Conservation (phyloP, 2,329 filamentous ascomycete species). For the Colletotrichum chrysophilum region DNA sequence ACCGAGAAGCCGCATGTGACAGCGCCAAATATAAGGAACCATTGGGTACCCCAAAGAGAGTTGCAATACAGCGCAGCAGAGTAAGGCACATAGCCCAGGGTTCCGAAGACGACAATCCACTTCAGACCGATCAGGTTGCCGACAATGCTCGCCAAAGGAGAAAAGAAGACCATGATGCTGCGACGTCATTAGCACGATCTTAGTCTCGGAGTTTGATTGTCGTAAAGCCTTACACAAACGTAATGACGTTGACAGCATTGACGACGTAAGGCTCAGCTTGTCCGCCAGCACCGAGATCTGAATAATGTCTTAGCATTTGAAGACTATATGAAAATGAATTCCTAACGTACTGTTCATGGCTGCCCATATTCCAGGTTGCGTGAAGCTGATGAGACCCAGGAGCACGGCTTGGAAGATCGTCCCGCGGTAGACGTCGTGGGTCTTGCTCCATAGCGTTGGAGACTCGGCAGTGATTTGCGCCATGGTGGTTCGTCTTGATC, state of each 20-base stretch:
- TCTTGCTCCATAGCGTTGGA: not conserved
- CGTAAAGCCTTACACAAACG: not conserved
- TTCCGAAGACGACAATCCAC: slow-evolving; percentile 10
- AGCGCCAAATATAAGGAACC: slow-evolving; percentile 8
- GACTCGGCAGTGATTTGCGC: not conserved
- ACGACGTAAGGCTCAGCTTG: slow-evolving; percentile 12
- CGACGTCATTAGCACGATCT: rapidly evolving
- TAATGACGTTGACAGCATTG: slow-evolving; percentile 1
- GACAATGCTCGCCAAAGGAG: not conserved
- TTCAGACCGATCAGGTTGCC: slow-evolving; percentile 9
- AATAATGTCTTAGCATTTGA: not conserved
- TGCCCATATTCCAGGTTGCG: slow-evolving; percentile 48
- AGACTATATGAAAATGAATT: not conserved
- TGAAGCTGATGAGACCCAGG: slow-evolving; percentile 48
- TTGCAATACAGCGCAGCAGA: slow-evolving; percentile 12
- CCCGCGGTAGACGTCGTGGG: slow-evolving; percentile 39
- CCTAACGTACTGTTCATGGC: slow-evolving; percentile 3
- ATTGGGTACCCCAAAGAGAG: slow-evolving; percentile 9
- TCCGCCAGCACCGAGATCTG: slow-evolving; percentile 6
- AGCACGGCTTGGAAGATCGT: slow-evolving; percentile 50
- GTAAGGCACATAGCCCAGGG: slow-evolving; percentile 1
- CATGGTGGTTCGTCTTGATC: not conserved
- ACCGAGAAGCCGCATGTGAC: slow-evolving; percentile 6
- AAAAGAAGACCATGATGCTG: slow-evolving; percentile 8
- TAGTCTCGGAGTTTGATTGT: rapidly evolving